phyloP scores from a whole-genome alignment of 208 protist species.

The Leishmania major region DNA sequence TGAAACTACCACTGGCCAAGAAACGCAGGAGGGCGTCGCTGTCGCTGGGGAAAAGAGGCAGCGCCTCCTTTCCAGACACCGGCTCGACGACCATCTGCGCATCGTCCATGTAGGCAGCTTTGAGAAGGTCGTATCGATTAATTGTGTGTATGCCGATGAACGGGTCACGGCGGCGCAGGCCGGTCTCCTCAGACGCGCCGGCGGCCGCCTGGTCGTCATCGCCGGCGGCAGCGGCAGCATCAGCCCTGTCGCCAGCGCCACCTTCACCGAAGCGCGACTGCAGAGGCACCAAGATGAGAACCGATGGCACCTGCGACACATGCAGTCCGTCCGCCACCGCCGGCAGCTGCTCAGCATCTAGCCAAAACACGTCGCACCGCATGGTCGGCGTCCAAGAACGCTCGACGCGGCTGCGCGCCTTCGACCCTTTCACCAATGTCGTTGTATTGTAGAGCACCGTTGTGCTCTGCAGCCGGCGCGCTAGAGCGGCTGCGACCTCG shows the following conservation, averaged over 20 bases:
- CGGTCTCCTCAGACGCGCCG: background rate
- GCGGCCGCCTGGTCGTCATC: conserved; percentile 11
- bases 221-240: background rate
- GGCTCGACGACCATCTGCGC: conserved; percentile 26
- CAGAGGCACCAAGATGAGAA: conserved; percentile 31
- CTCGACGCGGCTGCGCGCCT: conserved; percentile 17
- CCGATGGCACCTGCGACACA: conserved; percentile 37
- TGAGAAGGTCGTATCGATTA: conserved; percentile 43
- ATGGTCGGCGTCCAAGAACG: conserved; percentile 20
- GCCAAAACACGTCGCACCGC: conserved; percentile 40
- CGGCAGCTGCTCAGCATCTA: conserved; percentile 48
- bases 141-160: conserved; percentile 37
- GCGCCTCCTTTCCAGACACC: conserved; percentile 23
- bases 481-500: conserved; percentile 30
- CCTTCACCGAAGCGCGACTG: conserved; percentile 18
- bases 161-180: conserved; percentile 19
- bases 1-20: conserved; percentile 30
- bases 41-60: conserved; percentile 37
- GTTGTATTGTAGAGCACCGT: conserved; percentile 32
- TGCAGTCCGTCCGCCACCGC: conserved; percentile 27
- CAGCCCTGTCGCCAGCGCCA: conserved; percentile 7
- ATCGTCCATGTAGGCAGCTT: conserved; percentile 13
- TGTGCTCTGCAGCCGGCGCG: conserved; percentile 17
- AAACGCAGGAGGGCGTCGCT: conserved; percentile 44
- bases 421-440: background rate